Conservation (phyloP, 106 monocot species). For the Dendrobium huoshanense region DNA sequence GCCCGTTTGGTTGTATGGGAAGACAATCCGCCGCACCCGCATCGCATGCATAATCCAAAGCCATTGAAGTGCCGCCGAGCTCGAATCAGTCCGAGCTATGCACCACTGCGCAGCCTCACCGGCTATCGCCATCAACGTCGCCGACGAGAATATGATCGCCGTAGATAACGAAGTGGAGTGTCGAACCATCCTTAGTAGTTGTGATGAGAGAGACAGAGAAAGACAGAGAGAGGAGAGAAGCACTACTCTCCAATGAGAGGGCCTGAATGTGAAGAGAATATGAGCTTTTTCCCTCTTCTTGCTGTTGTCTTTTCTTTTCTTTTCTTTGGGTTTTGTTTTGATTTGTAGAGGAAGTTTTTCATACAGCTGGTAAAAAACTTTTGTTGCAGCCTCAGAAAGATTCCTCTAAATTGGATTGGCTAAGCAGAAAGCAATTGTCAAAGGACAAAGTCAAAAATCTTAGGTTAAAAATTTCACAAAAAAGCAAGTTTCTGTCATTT, state of each 20-base stretch:
- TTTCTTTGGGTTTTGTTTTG: background rate
- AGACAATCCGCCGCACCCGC: constrained; percentile 46
- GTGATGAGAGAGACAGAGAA: background rate
- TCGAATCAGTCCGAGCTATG: constrained; percentile 26
- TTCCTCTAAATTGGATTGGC: background rate
- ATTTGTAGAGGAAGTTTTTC: background rate
- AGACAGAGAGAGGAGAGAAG: background rate
- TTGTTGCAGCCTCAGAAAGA: background rate
- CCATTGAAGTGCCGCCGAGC: constrained; percentile 23
- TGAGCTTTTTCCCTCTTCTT: background rate
- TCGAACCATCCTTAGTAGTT: background rate
- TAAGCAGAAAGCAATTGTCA: background rate
- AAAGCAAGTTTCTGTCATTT: background rate
- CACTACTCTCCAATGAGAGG: background rate
- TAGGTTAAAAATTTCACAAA: background rate
- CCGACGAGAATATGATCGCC: background rate
- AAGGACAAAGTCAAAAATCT: background rate
- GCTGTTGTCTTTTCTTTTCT: background rate
- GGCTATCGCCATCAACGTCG: background rate
- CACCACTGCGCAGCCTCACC: constrained; percentile 29
- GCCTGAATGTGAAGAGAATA: constrained; percentile 1
- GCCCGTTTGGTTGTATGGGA: constrained; percentile 53
- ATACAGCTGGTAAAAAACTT: constrained; percentile 9
- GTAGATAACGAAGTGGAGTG: too few relatives aligned
- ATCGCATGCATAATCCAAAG: constrained; percentile 63